A percentile compares a stretch with the other conserved stretches of the same genome.
These are phyloP conservation scores for Neopestalotiopsis clavispora DNA, from an alignment of 2,329 filamentous ascomycete genomes.

Conservation along the genomic window DNA sequence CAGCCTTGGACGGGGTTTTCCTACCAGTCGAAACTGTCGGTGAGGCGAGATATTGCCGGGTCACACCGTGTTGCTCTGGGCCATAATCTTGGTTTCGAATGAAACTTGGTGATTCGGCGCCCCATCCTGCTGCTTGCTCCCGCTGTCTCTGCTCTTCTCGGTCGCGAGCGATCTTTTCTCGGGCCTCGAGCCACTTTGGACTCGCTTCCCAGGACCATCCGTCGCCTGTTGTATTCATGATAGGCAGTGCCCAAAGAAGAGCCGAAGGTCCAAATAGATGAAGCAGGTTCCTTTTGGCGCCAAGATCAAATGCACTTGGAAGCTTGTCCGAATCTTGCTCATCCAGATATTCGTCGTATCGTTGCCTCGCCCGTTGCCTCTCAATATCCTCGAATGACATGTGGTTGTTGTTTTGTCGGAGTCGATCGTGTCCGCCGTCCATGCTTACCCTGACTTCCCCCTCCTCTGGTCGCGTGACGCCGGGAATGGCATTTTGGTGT, in stretches of 20 bases:
- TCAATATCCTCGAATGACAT: slow-evolving; percentile 61
- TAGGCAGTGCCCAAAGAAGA: slow-evolving; percentile 77
- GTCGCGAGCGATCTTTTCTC: slow-evolving; percentile 64
- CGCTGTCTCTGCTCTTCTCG: slow-evolving; percentile 64
- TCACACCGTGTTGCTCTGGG: slow-evolving; percentile 30
- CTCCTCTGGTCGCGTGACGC: slow-evolving; percentile 81
- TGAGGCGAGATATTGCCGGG: slow-evolving; percentile 37
- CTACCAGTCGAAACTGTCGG: slow-evolving; percentile 32
- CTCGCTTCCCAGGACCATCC: slow-evolving; percentile 95
- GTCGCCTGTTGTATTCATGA: slow-evolving; percentile 86
- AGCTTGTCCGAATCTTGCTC: slow-evolving; percentile 87
- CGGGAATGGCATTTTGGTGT: slow-evolving; percentile 80
- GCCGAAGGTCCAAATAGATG: slow-evolving; percentile 82
- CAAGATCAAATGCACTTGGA: slow-evolving; percentile 92
- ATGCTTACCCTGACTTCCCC: slow-evolving; percentile 64
- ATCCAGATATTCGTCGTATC: slow-evolving; percentile 78
- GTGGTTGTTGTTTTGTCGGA: slow-evolving; percentile 48
- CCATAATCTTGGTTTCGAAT: slow-evolving; percentile 27
- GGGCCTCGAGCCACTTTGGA: slow-evolving; percentile 74
- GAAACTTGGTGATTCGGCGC: slow-evolving; percentile 40
- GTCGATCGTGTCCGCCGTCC: slow-evolving; percentile 37
- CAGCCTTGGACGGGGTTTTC: slow-evolving; percentile 58
- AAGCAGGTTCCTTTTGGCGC: slow-evolving; percentile 76
- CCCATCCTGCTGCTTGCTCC: slow-evolving; percentile 73
- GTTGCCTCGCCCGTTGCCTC: slow-evolving; percentile 56